A percentile compares a stretch with the other conserved stretches of the same genome.
These are phyloP conservation scores for Pythium sukuiense DNA, from an alignment of 352 stramenopile species.

Conservation along the genomic window DNA sequence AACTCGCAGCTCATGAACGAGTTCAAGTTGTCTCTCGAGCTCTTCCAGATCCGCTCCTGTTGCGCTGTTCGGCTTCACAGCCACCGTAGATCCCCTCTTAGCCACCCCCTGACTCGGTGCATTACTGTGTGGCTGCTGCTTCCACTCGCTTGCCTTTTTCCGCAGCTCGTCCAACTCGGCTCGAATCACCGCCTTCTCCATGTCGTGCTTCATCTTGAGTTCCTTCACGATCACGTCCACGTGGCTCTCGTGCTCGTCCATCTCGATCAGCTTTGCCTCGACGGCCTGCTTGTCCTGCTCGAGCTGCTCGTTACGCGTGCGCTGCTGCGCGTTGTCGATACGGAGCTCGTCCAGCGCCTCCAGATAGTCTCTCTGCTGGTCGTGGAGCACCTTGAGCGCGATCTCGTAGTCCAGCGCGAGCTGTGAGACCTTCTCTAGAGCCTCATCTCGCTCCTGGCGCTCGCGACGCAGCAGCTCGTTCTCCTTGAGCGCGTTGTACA, in stretches of 20 bases:
- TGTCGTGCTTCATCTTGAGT: conserved; percentile 47
- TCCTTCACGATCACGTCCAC: conserved; percentile 52
- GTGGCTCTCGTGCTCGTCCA: conserved; percentile 65
- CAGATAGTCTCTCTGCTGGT: conserved; percentile 51
- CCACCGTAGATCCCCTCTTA: not conserved
- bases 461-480: conserved; percentile 63
- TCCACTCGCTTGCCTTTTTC: conserved; percentile 36
- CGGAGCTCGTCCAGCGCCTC: conserved; percentile 65
- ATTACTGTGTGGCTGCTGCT: conserved; percentile 36
- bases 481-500: conserved; percentile 65
- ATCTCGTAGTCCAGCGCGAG: conserved; percentile 47
- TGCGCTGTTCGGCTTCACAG: not conserved
- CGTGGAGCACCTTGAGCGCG: conserved; percentile 43
- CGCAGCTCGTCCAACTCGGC: conserved; percentile 45
- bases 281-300: conserved; percentile 54
- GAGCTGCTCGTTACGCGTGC: conserved; percentile 43
- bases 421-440: conserved; percentile 36
- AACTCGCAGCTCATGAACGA: conserved; percentile 69
- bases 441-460: conserved; percentile 36
- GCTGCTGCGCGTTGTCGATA: conserved; percentile 62
- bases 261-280: conserved; percentile 71
- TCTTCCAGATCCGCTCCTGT: conserved; percentile 32
- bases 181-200: conserved; percentile 50
- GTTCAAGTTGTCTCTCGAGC: conserved; percentile 56
- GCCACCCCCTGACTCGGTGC: not conserved